Base-by-base conservation (phyloP, 768 basidiomycete genomes). In the Podaxis sp. region DNA sequence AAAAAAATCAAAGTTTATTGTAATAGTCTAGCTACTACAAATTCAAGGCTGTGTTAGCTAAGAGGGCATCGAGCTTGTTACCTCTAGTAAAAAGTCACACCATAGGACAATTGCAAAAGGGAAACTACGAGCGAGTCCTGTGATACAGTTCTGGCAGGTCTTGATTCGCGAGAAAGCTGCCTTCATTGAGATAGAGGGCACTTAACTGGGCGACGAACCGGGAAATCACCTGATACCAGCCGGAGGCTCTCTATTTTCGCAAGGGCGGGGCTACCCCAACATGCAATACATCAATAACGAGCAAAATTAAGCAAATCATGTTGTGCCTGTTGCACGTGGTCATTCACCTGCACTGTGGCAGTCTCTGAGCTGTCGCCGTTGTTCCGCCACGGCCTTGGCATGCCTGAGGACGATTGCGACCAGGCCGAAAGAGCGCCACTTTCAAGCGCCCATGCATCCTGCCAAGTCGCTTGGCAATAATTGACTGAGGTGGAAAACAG, bases 1-100 rank as follows among this genome's bases (percentile, higher is more conserved):
- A n/a, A n/a, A n/a, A n/a, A n/a, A n/a, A n/a, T n/a, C n/a, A n/a
- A n/a, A n/a, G n/a, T n/a, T n/a, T n/a, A n/a, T n/a, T n/a, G n/a
- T n/a, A n/a, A n/a, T n/a, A n/a, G n/a, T n/a, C n/a, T n/a, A n/a
- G n/a, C n/a, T n/a, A n/a, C n/a, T n/a, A n/a, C n/a, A n/a, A n/a
- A n/a, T n/a, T n/a, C n/a, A n/a, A n/a, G n/a, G n/a, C n/a, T n/a
- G 92, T 94, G 66, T 87, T 89, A 2, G 91, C 92, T 93, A 38
- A 51, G 43, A 25, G 33, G 12, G 49, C 19, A 54, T 33, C 50
- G 24, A 57, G 49, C 27, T 57, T 49, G 40, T 60, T 3, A 2
- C 25, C 25, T 25, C 25, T 25, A 25, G 3, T 25, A 2, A 25
- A 25, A 25, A 25, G 25, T 25, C 25, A 46, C 25, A 29, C 17